A percentile compares a stretch with the other conserved stretches of the same genome.
These are phyloP conservation scores for Escovopsis sp. DNA, from an alignment of 2,329 filamentous ascomycete species.

Conservation along the genomic window DNA sequence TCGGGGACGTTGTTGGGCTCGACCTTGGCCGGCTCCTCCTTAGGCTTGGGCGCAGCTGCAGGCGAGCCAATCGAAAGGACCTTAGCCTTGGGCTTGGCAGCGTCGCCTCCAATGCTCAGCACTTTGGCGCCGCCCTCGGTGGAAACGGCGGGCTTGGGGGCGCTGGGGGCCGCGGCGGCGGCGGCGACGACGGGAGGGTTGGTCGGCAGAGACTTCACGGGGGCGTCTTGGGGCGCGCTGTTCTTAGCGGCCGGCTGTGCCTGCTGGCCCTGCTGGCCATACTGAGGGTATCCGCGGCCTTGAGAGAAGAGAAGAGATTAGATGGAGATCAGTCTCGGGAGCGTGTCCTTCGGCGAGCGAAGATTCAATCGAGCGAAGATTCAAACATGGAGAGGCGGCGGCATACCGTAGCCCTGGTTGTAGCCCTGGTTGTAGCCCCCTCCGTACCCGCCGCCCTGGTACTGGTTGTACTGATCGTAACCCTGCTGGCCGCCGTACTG, in stretches of 20 bases:
- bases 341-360: no score
- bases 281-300: slow-evolving; percentile 39
- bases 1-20: slow-evolving; percentile 39
- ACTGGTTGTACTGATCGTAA: slow-evolving; percentile 37
- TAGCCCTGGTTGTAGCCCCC: slow-evolving; percentile 36
- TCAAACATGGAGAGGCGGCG: background rate
- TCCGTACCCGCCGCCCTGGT: slow-evolving; percentile 37
- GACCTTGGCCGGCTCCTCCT: slow-evolving; percentile 33
- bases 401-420: slow-evolving; percentile 29
- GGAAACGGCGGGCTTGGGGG: slow-evolving; percentile 35
- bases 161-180: slow-evolving; percentile 20
- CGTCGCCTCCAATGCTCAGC: slow-evolving; percentile 50
- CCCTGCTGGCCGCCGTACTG: slow-evolving; percentile 39
- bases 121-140: slow-evolving; percentile 49
- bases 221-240: slow-evolving; percentile 34
- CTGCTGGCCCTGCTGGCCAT: slow-evolving; percentile 32
- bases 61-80: slow-evolving; percentile 27
- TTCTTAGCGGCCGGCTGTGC: slow-evolving; percentile 13
- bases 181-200: slow-evolving; percentile 21
- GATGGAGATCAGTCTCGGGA: no score
- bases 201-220: slow-evolving; percentile 15
- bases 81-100: slow-evolving; percentile 38
- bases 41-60: slow-evolving; percentile 21
- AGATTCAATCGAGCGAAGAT: no score
- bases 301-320: background rate